Evolutionary conservation across 306 rosid genomes (phyloP).

Genomic region (Canavalia ensiformis): DNA sequence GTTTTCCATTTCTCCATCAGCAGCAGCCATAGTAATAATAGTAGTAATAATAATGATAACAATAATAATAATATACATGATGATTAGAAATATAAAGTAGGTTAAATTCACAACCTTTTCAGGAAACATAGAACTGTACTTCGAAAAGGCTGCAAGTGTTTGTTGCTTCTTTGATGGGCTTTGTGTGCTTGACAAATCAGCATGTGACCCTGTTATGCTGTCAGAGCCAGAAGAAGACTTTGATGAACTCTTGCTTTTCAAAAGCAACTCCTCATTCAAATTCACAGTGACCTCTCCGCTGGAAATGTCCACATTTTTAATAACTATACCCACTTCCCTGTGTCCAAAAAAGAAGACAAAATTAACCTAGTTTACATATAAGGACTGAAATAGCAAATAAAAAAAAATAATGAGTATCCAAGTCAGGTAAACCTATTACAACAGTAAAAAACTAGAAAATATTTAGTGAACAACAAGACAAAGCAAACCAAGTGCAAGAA

Average conservation of each 20-base stretch:
- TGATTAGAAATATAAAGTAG: conserved; percentile 17
- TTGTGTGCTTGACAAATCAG: conserved; percentile 59
- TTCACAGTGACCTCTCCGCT: conserved; percentile 80
- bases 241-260: conserved; percentile 69
- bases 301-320: conserved; percentile 74
- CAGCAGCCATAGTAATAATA: not conserved
- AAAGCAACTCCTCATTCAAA: conserved; percentile 80
- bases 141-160: conserved; percentile 68
- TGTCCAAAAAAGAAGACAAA: conserved; percentile 56
- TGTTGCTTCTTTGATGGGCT: conserved; percentile 66
- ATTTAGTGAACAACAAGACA: conserved; percentile 11
- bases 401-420: conserved; percentile 3
- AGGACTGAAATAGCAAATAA: conserved; percentile 35
- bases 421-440: conserved; percentile 24
- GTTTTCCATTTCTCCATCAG: conserved; percentile 18
- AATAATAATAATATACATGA: too few species aligned
- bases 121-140: conserved; percentile 81
- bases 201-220: conserved; percentile 53
- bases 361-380: conserved; percentile 35
- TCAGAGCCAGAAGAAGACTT: conserved; percentile 64
- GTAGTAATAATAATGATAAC: not conserved
- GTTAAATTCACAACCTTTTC: conserved; percentile 82
- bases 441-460: conserved; percentile 22
- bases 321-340: conserved; percentile 95
- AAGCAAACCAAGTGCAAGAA: conserved; percentile 1